Conservation (phyloP, 2,329 filamentous ascomycete species). For the Pestalotiopsis sp. region DNA sequence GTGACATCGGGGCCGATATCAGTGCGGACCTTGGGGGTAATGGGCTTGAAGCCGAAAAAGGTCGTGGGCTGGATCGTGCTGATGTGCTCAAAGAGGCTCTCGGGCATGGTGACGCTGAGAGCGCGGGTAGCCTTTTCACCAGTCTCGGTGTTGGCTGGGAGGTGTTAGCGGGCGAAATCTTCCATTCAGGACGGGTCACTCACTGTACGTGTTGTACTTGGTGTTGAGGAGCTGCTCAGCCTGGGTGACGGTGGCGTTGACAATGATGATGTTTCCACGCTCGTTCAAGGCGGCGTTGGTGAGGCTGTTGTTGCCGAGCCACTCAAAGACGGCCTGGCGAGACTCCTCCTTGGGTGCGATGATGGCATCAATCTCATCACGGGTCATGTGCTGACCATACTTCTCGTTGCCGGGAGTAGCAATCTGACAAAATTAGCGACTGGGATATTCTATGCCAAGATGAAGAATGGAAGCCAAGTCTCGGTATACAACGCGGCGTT, state of each 20-base stretch:
- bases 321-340: background rate
- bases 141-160: constrained; percentile 7
- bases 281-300: background rate
- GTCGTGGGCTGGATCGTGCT: constrained; percentile 11
- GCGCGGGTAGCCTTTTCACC: constrained; percentile 1
- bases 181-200: background rate
- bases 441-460: background rate
- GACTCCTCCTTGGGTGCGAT: constrained; percentile 15
- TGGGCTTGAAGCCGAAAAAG: constrained; percentile 8
- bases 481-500: background rate
- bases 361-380: constrained; percentile 11
- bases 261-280: constrained; percentile 7
- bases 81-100: constrained; percentile 4
- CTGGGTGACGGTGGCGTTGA: constrained; percentile 11
- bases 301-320: constrained; percentile 14
- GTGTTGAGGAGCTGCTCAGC: constrained; percentile 14
- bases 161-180: background rate
- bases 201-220: constrained; percentile 14
- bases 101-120: constrained; percentile 7
- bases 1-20: background rate
- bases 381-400: constrained; percentile 14
- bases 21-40: background rate
- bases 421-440: constrained; percentile 5
- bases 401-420: constrained; percentile 11
- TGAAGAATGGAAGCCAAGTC: background rate